A percentile compares a stretch with the other conserved stretches of the same genome.
Conservation (phyloP, 805 yeast genomes). For the Saccharomycodes ludwigii region DNA sequence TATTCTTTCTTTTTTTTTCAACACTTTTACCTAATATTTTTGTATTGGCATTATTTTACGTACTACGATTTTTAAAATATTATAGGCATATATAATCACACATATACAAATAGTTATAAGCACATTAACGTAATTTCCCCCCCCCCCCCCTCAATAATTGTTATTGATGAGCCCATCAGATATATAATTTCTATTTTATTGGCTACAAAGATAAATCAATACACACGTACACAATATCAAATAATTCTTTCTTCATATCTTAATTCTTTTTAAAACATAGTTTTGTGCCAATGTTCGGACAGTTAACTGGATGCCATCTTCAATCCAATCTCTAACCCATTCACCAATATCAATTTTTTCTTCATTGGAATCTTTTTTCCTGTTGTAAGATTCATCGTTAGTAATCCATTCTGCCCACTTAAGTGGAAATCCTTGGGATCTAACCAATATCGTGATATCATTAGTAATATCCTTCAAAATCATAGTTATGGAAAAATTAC, state of each 20-base stretch:
- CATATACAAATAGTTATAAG: too few species aligned
- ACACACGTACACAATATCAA: too few species aligned
- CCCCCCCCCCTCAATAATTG: too few species aligned
- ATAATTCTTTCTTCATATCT: constrained; percentile 13
- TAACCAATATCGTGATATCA: constrained; percentile 56
- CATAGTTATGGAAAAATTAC: constrained; percentile 63
- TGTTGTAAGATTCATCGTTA: constrained; percentile 19
- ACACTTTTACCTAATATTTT: too few species aligned
- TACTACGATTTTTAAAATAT: too few species aligned
- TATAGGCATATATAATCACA: too few species aligned
- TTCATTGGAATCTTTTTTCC: constrained; percentile 21
- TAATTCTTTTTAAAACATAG: constrained; percentile 83
- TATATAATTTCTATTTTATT: too few species aligned
- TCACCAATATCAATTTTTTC: constrained; percentile 64
- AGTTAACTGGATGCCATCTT: constrained; percentile 63
- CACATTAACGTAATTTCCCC: too few species aligned
- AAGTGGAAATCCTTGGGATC: constrained; percentile 82
- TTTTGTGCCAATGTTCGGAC: constrained; percentile 84
- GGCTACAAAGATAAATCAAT: too few species aligned
- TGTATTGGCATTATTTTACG: too few species aligned
- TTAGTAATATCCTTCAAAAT: constrained; percentile 71
- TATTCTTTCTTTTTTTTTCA: too few species aligned
- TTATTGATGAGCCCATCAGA: too few species aligned
- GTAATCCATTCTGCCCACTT: constrained; percentile 86
- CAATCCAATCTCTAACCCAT: constrained; percentile 73